Evolutionary conservation across 495 filamentous ascomycete genomes (phyloP).

Genomic region (Paragyromitra xinjiangensis): DNA sequence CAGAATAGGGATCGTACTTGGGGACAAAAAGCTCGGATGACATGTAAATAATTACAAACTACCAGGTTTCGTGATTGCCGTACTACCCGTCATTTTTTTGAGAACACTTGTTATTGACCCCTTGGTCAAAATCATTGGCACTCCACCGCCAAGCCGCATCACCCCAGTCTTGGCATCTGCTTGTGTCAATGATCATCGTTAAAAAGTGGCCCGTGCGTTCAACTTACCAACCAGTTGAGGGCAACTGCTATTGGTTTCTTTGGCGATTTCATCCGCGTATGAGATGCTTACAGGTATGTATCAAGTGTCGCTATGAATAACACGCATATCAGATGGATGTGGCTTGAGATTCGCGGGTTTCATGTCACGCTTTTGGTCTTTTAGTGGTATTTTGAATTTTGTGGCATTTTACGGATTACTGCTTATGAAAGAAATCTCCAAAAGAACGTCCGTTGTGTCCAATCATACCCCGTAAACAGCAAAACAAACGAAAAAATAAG

Average conservation of each 20-base stretch:
- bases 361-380: not conserved
- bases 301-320: not conserved
- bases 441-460: conserved; percentile 9
- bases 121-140: not conserved
- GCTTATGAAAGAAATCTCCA: not conserved
- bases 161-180: not conserved
- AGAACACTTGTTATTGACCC: not conserved
- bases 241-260: not conserved
- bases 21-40: not conserved
- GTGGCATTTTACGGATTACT: conserved; percentile 11
- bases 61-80: too few species aligned
- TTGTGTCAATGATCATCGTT: conserved; percentile 5
- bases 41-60: not conserved
- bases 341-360: not conserved
- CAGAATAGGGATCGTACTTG: not conserved
- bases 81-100: too few species aligned
- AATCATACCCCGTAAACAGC: not conserved
- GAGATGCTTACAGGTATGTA: not conserved
- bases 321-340: conserved; percentile 1
- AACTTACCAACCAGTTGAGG: not conserved
- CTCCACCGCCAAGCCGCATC: not conserved
- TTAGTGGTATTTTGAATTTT: conserved; percentile 17
- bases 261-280: not conserved
- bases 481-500: conserved; percentile 26
- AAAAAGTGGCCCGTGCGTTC: not conserved